Evolutionary conservation across 768 basidiomycete genomes (phyloP).

Genomic region (Grammothele lineata): DNA sequence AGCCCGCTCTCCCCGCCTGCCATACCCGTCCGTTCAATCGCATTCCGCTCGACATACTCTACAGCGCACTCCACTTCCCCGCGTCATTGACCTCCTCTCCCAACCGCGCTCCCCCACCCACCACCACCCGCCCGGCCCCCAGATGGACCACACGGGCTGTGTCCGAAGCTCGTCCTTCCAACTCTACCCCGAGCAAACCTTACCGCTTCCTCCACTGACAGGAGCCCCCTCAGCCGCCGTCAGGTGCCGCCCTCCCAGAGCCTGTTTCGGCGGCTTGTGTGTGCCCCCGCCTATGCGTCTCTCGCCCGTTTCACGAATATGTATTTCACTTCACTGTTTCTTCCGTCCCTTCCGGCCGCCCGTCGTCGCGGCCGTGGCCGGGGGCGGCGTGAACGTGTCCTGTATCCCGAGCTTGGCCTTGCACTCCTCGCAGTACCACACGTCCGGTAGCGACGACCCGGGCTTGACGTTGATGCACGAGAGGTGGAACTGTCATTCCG

Average conservation of each 20-base stretch:
- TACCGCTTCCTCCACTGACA: too few relatives aligned
- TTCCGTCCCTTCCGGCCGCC: slow-evolving; percentile 38
- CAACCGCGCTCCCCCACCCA: too few relatives aligned
- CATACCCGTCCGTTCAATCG: not conserved
- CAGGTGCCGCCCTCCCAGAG: too few relatives aligned
- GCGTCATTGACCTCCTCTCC: too few relatives aligned
- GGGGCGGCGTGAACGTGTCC: slow-evolving; percentile 7
- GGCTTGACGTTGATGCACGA: slow-evolving; percentile 55
- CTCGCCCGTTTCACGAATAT: slow-evolving; percentile 1
- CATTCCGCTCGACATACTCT: too few relatives aligned
- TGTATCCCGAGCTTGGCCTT: slow-evolving; percentile 20
- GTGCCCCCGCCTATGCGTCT: too few relatives aligned
- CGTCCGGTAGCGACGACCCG: slow-evolving; percentile 42
- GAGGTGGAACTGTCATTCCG: slow-evolving; percentile 51
- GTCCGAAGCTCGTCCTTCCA: too few relatives aligned
- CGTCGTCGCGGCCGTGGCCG: slow-evolving; percentile 4
- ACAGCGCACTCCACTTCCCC: too few relatives aligned
- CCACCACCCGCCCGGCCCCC: too few relatives aligned
- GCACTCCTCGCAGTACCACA: slow-evolving; percentile 60
- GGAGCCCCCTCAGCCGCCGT: too few relatives aligned
- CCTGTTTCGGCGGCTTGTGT: not conserved
- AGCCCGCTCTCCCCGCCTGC: not conserved
- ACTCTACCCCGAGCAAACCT: too few relatives aligned
- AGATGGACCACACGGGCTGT: too few relatives aligned
- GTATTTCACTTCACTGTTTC: slow-evolving; percentile 25